phyloP scores from a whole-genome alignment of 2,329 filamentous ascomycete species.

The Verticillium klebahnii region DNA sequence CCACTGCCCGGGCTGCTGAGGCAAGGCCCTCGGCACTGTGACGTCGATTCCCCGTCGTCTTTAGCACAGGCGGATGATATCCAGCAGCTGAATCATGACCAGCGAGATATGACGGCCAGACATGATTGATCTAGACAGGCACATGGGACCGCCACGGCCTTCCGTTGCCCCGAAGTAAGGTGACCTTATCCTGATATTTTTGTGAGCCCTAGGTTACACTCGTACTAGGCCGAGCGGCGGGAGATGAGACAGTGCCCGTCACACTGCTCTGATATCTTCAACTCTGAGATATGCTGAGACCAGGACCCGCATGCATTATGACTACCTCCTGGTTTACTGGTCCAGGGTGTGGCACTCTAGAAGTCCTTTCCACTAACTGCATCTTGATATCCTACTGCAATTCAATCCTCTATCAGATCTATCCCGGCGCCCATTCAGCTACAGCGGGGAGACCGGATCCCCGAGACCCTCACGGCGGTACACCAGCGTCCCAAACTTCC shows the following conservation, averaged over 20 bases:
- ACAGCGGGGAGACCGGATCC: background rate
- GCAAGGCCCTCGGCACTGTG: background rate
- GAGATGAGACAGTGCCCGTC: background rate
- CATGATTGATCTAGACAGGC: background rate
- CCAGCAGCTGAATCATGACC: background rate
- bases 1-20: background rate
- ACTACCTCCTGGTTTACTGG: too few species aligned
- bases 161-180: background rate
- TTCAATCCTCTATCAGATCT: background rate
- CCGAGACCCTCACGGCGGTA: conserved; percentile 14
- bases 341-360: background rate
- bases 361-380: background rate
- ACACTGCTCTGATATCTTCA: background rate
- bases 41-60: background rate
- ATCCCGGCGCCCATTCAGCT: background rate
- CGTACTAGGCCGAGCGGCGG: background rate
- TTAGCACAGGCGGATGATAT: background rate
- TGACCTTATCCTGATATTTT: background rate
- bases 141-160: background rate
- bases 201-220: background rate
- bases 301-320: too few species aligned
- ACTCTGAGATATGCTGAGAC: background rate
- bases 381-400: background rate
- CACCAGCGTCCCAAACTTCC: conserved; percentile 68
- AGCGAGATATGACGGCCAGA: background rate